Evolutionary conservation across 495 filamentous ascomycete genomes (phyloP).

Genomic region (Geopyxis carbonaria): DNA sequence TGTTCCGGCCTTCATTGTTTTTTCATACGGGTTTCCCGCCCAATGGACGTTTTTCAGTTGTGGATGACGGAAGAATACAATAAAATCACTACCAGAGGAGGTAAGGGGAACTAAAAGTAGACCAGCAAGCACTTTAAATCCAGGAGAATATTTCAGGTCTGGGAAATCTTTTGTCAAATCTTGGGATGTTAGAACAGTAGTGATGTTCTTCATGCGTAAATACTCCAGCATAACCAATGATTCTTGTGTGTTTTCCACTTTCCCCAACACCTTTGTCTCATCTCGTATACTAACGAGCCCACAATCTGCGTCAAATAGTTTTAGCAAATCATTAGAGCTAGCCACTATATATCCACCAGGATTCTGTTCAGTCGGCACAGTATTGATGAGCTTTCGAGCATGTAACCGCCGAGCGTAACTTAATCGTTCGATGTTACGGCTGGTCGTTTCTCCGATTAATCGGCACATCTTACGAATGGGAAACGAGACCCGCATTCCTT

Average conservation of each 20-base stretch:
- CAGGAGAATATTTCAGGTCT: constrained; percentile 63
- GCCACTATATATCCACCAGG: constrained; percentile 88
- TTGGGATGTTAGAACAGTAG: constrained; percentile 61
- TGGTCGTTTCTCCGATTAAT: constrained; percentile 74
- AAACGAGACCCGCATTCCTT: constrained; percentile 78
- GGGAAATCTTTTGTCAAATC: constrained; percentile 67
- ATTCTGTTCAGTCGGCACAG: constrained; percentile 60
- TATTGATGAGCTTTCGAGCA: constrained; percentile 63
- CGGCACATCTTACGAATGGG: constrained; percentile 88
- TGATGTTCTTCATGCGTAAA: constrained; percentile 55
- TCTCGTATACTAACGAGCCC: constrained; percentile 71
- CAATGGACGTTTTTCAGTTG: constrained; percentile 40
- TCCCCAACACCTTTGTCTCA: constrained; percentile 75
- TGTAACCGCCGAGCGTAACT: constrained; percentile 75
- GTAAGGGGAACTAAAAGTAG: constrained; percentile 72
- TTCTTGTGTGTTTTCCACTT: constrained; percentile 61
- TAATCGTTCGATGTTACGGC: constrained; percentile 74
- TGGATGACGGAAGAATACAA: constrained; percentile 75
- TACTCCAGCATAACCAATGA: constrained; percentile 76
- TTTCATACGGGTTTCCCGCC: constrained; percentile 90
- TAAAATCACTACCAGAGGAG: constrained; percentile 63
- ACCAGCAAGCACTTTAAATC: constrained; percentile 64
- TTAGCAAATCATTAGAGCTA: constrained; percentile 71
- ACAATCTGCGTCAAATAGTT: constrained; percentile 76
- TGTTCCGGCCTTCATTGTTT: constrained; percentile 49